Evolutionary conservation across 257 asterid genomes (phyloP).

Genomic region (Datura wrightii): DNA sequence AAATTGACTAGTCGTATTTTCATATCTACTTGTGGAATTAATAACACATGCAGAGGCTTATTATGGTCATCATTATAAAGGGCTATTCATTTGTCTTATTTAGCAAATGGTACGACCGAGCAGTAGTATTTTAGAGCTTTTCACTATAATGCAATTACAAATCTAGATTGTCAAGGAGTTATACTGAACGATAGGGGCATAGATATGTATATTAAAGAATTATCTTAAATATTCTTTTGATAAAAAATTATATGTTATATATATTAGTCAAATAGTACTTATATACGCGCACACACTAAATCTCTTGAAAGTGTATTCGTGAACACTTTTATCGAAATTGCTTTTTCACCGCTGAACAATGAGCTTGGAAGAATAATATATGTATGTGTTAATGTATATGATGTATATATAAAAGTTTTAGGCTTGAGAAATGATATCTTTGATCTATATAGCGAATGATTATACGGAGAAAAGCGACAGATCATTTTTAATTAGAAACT

Average conservation of each 20-base stretch:
- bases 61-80: not conserved
- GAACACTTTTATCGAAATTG: too few species aligned
- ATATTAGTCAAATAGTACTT: too few species aligned
- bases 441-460: not conserved
- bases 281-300: too few species aligned
- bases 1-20: not conserved
- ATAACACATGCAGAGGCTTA: not conserved
- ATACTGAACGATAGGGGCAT: too few species aligned
- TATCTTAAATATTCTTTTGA: too few species aligned
- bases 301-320: too few species aligned
- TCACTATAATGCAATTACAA: not conserved
- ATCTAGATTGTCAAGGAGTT: not conserved
- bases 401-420: not conserved
- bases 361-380: not conserved
- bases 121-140: not conserved
- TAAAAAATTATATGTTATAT: too few species aligned
- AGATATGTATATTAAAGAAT: too few species aligned
- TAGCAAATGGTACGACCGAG: not conserved
- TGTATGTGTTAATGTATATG: not conserved
- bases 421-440: not conserved
- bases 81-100: not conserved
- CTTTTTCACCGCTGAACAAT: not conserved
- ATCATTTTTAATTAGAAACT: too few species aligned
- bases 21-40: not conserved
- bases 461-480: not conserved